A percentile compares a stretch with the other conserved stretches of the same genome.
Conservation (phyloP, 2,329 filamentous ascomycete genomes). For the Calonectria pseudoreteaudii region DNA sequence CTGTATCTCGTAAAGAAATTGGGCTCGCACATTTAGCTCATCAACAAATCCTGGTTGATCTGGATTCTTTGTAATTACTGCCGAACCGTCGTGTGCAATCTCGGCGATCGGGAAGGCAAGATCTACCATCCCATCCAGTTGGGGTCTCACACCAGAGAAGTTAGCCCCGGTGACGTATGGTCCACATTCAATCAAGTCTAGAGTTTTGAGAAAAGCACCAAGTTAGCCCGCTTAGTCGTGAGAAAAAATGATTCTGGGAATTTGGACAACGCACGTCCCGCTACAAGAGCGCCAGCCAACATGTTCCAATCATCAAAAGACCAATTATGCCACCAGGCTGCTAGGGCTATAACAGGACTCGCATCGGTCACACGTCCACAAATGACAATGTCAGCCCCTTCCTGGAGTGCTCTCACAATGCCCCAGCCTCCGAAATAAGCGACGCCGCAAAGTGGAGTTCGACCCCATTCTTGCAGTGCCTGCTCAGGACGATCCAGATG, state of each 20-base stretch:
- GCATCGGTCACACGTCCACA: slow-evolving; percentile 17
- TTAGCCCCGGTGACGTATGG: slow-evolving; percentile 14
- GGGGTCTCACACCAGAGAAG: slow-evolving; percentile 8
- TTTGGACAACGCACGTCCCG: slow-evolving; percentile 8
- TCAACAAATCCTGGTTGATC: slow-evolving; percentile 11
- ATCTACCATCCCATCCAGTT: slow-evolving; percentile 8
- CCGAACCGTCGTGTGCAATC: slow-evolving; percentile 12
- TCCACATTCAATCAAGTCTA: slow-evolving; percentile 16
- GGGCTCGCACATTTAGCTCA: slow-evolving; percentile 12
- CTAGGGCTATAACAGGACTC: slow-evolving; percentile 16
- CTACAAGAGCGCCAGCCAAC: slow-evolving; percentile 4
- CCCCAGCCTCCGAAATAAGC: slow-evolving; percentile 20
- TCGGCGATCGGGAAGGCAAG: slow-evolving; percentile 19
- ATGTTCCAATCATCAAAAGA: slow-evolving; percentile 8
- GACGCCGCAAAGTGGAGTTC: slow-evolving; percentile 7
- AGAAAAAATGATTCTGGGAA: neutral
- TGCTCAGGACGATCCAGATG: slow-evolving; percentile 15
- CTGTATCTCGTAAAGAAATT: slow-evolving; percentile 23
- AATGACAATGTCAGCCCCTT: slow-evolving; percentile 16
- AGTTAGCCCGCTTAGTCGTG: neutral
- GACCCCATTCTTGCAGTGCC: neutral
- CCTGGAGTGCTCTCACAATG: neutral
- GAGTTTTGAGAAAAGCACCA: neutral
- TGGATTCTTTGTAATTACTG: slow-evolving; percentile 20
- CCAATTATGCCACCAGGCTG: slow-evolving; percentile 18